Conservation (phyloP, 2,329 filamentous ascomycete genomes). For the Fusarium gaditjirri region DNA sequence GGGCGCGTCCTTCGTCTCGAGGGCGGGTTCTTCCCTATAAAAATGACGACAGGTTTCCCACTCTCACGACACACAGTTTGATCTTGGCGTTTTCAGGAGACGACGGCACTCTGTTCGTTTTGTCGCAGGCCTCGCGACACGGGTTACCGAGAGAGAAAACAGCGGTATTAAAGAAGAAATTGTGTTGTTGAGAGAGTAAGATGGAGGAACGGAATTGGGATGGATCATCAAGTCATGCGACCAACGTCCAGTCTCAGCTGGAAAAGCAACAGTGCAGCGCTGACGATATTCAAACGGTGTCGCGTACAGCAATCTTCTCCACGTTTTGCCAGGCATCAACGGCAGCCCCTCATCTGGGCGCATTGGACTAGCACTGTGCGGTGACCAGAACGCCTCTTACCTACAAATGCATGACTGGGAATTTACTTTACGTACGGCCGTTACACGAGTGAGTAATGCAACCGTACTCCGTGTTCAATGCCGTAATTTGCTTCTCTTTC, state of each 20-base stretch:
- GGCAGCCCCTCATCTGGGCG: constrained; percentile 4
- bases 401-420: neutral
- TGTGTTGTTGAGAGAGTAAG: neutral
- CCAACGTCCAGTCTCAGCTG: constrained; percentile 26
- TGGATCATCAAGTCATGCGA: constrained; percentile 33
- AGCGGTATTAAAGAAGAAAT: neutral
- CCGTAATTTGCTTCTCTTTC: neutral
- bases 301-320: constrained; percentile 3
- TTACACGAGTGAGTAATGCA: neutral
- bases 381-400: constrained; percentile 14
- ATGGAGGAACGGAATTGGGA: constrained; percentile 1
- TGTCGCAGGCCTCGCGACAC: neutral
- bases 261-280: constrained; percentile 18
- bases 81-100: constrained; percentile 17
- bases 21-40: constrained; percentile 19
- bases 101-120: neutral
- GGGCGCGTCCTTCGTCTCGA: constrained; percentile 16
- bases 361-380: constrained; percentile 8
- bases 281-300: constrained; percentile 17
- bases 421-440: neutral
- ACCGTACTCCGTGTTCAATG: neutral
- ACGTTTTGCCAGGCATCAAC: constrained; percentile 16
- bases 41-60: constrained; percentile 33
- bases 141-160: neutral
- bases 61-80: constrained; percentile 20